Percentiles rank a stretch among this genome's conserved stretches.
Conservation (phyloP, 139 green algal genomes). For the Asterochloris erici region DNA sequence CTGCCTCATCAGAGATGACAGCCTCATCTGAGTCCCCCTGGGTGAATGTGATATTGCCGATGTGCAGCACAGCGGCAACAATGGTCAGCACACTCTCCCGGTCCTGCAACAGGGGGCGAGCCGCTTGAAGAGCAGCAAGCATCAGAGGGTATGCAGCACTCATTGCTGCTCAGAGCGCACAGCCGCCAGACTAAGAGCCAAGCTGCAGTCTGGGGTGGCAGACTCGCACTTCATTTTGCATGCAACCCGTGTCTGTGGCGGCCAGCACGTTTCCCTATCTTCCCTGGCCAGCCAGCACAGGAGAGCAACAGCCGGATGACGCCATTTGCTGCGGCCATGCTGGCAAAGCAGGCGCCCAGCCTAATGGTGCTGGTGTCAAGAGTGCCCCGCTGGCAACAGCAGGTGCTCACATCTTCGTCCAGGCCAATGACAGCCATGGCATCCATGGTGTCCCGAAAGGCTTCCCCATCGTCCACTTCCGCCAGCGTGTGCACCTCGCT, state of each 20-base stretch:
- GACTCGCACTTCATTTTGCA: too few relatives aligned
- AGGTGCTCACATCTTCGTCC: slow-evolving; percentile 28
- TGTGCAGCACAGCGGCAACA: slow-evolving; percentile 84
- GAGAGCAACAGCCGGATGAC: too few relatives aligned
- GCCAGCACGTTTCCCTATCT: too few relatives aligned
- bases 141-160: too few relatives aligned
- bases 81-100: slow-evolving; percentile 67
- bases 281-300: too few relatives aligned
- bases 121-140: background rate
- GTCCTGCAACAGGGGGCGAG: slow-evolving; percentile 9
- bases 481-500: slow-evolving; percentile 47
- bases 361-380: background rate
- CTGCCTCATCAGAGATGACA: background rate
- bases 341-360: background rate
- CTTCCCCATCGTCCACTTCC: slow-evolving; percentile 75
- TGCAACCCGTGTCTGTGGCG: too few relatives aligned
- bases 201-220: too few relatives aligned
- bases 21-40: slow-evolving; percentile 32
- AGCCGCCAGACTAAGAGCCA: too few relatives aligned
- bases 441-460: slow-evolving; percentile 59
- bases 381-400: background rate
- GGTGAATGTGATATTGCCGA: slow-evolving; percentile 84
- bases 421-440: slow-evolving; percentile 81
- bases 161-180: too few relatives aligned
- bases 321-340: background rate